Evolutionary conservation across 768 basidiomycete genomes (phyloP).

Genomic region (Leccinellum albellum): DNA sequence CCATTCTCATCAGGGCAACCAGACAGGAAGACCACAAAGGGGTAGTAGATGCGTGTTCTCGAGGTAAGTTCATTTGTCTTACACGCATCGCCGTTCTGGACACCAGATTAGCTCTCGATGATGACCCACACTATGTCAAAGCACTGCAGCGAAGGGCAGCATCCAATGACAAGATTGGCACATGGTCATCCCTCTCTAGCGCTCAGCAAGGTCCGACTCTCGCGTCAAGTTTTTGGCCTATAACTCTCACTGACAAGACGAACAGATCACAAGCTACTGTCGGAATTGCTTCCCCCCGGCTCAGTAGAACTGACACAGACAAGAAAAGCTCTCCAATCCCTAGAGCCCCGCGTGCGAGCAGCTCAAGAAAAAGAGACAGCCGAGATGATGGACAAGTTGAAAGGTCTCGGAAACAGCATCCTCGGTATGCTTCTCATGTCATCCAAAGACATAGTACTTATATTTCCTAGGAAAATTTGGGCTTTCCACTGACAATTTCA

Average conservation of each 20-base stretch:
- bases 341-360: constrained; percentile 68
- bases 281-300: constrained; percentile 55
- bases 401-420: constrained; percentile 86
- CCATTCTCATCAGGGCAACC: constrained; percentile 1
- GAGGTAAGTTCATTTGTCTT: constrained; percentile 43
- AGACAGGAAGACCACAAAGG: constrained; percentile 72
- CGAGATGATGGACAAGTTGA: constrained; percentile 92
- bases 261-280: constrained; percentile 75
- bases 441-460: not conserved
- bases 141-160: constrained; percentile 85
- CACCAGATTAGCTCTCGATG: constrained; percentile 61
- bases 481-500: constrained; percentile 93
- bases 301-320: constrained; percentile 50
- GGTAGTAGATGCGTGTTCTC: constrained; percentile 74
- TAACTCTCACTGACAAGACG: not conserved
- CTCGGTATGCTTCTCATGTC: constrained; percentile 51
- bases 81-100: not conserved
- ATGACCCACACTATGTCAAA: constrained; percentile 84
- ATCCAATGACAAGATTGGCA: constrained; percentile 74
- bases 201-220: constrained; percentile 73
- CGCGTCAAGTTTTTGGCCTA: not conserved
- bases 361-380: constrained; percentile 83
- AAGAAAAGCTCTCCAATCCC: constrained; percentile 42
- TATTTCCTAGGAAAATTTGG: constrained; percentile 76
- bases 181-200: constrained; percentile 79